phyloP scores from a whole-genome alignment of 495 filamentous ascomycete genomes.

The Aspergillus campestris region DNA sequence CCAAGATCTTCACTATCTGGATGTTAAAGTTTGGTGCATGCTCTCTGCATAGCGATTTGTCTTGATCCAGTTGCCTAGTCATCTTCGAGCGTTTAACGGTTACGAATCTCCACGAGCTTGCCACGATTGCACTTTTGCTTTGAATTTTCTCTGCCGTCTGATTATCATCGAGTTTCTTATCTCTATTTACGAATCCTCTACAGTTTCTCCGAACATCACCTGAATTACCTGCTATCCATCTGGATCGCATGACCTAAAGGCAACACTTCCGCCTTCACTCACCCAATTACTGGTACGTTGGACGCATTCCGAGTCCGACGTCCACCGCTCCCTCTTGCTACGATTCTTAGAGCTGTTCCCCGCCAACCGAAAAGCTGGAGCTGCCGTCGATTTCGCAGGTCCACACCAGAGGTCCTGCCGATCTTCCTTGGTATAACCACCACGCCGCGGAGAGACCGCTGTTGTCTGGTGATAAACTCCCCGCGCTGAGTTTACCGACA shows the following conservation, averaged over 20 bases:
- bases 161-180: constrained; percentile 16
- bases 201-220: constrained; percentile 11
- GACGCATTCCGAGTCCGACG: constrained; percentile 23
- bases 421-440: constrained; percentile 68
- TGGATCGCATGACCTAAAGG: too few relatives aligned
- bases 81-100: constrained; percentile 21
- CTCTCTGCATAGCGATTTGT: constrained; percentile 13
- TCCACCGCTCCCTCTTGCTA: constrained; percentile 6
- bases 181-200: constrained; percentile 13
- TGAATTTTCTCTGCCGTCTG: constrained; percentile 24
- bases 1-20: constrained; percentile 8
- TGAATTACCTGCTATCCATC: too few relatives aligned
- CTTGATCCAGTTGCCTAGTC: constrained; percentile 12
- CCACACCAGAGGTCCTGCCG: constrained; percentile 79
- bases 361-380: constrained; percentile 95
- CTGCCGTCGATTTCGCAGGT: constrained; percentile 86
- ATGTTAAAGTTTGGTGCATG: constrained; percentile 13
- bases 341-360: constrained; percentile 30
- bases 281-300: constrained; percentile 16
- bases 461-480: constrained; percentile 67
- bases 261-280: background rate
- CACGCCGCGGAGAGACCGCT: constrained; percentile 60
- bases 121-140: constrained; percentile 26
- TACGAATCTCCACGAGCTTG: constrained; percentile 29
- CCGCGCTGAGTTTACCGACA: constrained; percentile 68